These are phyloP conservation scores for Aspergillus sclerotioniger DNA, from an alignment of 495 filamentous ascomycete genomes.

Conservation along the genomic window DNA sequence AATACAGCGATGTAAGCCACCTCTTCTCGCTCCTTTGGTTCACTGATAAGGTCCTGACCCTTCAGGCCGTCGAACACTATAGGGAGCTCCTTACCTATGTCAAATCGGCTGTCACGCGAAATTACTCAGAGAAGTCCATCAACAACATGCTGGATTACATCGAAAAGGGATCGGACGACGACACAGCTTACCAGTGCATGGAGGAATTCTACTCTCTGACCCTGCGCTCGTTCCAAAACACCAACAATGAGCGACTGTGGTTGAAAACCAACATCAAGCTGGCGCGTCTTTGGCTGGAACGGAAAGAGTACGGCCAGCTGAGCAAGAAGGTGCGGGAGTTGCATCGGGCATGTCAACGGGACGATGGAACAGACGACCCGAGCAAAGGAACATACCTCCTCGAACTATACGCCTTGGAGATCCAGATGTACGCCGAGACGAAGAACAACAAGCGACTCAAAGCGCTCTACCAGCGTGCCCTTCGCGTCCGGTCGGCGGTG, in stretches of 20 bases:
- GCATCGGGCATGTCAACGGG: slow-evolving; percentile 82
- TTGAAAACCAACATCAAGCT: slow-evolving; percentile 98
- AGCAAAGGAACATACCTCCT: slow-evolving; percentile 95
- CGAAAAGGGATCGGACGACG: slow-evolving; percentile 85
- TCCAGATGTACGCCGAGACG: slow-evolving; percentile 97
- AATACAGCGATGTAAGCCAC: slow-evolving; percentile 72
- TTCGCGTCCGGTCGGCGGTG: slow-evolving; percentile 89
- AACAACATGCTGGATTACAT: slow-evolving; percentile 99
- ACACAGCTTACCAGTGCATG: slow-evolving; percentile 78
- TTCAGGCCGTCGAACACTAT: slow-evolving; percentile 93
- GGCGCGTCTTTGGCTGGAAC: slow-evolving; percentile 83
- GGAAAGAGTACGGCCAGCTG: slow-evolving; percentile 80
- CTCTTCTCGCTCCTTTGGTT: not conserved
- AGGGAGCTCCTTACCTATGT: slow-evolving; percentile 94
- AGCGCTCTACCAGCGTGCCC: slow-evolving; percentile 82
- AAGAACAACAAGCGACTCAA: slow-evolving; percentile 98
- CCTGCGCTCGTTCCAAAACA: slow-evolving; percentile 90
- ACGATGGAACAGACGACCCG: slow-evolving; percentile 88
- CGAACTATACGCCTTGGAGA: slow-evolving; percentile 95
- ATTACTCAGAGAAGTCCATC: slow-evolving; percentile 98
- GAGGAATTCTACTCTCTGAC: slow-evolving; percentile 95
- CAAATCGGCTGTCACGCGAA: slow-evolving; percentile 93
- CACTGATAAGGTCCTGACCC: slow-evolving; percentile 13
- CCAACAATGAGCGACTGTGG: slow-evolving; percentile 97
- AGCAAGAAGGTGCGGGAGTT: slow-evolving; percentile 83